phyloP scores from a whole-genome alignment of 768 basidiomycete species.

The Tulasnella sp. region DNA sequence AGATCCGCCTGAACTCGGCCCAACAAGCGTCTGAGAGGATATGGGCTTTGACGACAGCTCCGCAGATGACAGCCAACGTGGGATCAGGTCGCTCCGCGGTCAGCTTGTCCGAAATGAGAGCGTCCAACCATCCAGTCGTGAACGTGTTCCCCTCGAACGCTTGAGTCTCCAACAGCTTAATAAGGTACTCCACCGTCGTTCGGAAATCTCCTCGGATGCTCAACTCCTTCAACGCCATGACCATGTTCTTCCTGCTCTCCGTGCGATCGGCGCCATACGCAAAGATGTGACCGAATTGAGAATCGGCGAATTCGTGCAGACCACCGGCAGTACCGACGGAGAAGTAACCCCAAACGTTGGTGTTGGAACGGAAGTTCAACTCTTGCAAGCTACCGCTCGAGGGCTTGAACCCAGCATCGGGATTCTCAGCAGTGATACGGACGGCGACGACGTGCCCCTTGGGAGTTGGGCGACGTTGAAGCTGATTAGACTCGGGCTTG shows the following conservation, averaged over 20 bases:
- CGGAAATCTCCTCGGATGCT: conserved; percentile 98
- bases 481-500: conserved; percentile 75
- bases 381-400: conserved; percentile 96
- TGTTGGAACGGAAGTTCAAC: conserved; percentile 98
- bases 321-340: conserved; percentile 93
- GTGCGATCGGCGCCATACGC: conserved; percentile 94
- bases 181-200: conserved; percentile 97
- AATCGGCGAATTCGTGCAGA: conserved; percentile 97
- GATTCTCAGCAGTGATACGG: conserved; percentile 98
- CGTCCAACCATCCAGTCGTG: conserved; percentile 98
- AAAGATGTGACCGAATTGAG: conserved; percentile 98
- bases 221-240: conserved; percentile 94
- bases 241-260: conserved; percentile 98
- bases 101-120: conserved; percentile 91
- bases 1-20: conserved; percentile 85
- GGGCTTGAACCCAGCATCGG: conserved; percentile 98
- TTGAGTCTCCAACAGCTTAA: conserved; percentile 92
- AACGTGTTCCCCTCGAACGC: conserved; percentile 96
- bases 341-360: conserved; percentile 99
- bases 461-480: conserved; percentile 90
- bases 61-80: conserved; percentile 89
- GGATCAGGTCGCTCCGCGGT: conserved; percentile 94
- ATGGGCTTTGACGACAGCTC: conserved; percentile 92
- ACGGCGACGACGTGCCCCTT: conserved; percentile 99
- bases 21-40: conserved; percentile 83